phyloP scores from a whole-genome alignment of 2,329 filamentous ascomycete genomes.

The Neodidymelliopsis sp. region DNA sequence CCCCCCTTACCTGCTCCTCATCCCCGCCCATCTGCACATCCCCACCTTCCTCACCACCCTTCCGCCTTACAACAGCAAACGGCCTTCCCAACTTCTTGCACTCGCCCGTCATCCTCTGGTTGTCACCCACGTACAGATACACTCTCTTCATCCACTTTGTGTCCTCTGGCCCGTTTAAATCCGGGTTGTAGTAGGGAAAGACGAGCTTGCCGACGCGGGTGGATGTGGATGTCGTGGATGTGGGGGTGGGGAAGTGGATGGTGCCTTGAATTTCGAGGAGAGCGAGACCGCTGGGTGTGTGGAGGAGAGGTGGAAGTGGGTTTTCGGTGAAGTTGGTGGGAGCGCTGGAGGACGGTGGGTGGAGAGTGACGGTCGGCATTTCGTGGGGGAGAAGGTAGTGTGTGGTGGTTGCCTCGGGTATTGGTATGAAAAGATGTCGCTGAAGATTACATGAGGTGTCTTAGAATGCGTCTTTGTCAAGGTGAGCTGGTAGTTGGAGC shows the following conservation, averaged over 20 bases:
- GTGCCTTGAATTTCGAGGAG: constrained; percentile 92
- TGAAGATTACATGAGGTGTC: background rate
- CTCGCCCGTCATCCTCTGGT: constrained; percentile 89
- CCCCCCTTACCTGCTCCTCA: constrained; percentile 16
- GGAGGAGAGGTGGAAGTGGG: constrained; percentile 81
- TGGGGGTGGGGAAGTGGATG: constrained; percentile 71
- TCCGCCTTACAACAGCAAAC: constrained; percentile 74
- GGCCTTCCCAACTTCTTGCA: constrained; percentile 84
- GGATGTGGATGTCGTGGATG: constrained; percentile 37
- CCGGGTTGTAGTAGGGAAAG: constrained; percentile 75
- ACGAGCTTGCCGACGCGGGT: constrained; percentile 74
- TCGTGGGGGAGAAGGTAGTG: background rate
- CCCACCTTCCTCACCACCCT: constrained; percentile 17
- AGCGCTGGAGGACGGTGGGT: constrained; percentile 17
- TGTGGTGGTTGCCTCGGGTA: background rate
- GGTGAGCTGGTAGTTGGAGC: background rate
- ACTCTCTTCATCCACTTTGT: constrained; percentile 89
- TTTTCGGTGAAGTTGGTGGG: constrained; percentile 44
- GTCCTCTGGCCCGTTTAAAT: constrained; percentile 55
- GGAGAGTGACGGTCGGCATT: constrained; percentile 45
- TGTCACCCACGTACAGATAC: constrained; percentile 85
- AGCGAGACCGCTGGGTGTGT: constrained; percentile 88
- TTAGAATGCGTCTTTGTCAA: too few relatives aligned
- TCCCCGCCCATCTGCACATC: constrained; percentile 41
- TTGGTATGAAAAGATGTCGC: background rate